Evolutionary conservation across 768 basidiomycete genomes (phyloP), one percentile per base, ranked within the genome.

Genomic region (Termitomyces eurrhizus): DNA sequence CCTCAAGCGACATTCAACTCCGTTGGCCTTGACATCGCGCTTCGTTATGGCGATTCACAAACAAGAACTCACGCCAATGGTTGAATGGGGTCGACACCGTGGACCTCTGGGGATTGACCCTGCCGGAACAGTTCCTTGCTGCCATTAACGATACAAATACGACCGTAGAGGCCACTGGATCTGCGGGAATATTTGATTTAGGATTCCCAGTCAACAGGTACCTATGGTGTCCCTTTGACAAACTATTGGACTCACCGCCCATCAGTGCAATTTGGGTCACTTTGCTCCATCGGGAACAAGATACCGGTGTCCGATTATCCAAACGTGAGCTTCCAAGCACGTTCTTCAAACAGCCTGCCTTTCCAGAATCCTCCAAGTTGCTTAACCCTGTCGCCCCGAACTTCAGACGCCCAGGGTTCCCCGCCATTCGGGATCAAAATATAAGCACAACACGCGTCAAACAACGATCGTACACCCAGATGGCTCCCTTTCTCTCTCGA

Each of bases 131-230:
- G 65, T 83, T 77, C 58, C 83, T 92, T 60, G 87, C 83, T 9
- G 83, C 87, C 8, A 84, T 91, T 56, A 83, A 85, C 65, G 70
- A 80, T 56, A 93, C 90, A 3, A 86, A 90, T 63, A 87, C 88
- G 2, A 84, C 78, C 24, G 77, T 90, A 8, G 65, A 79, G 41
- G 76, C 81, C 44, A 82, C 80, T 1, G 83, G 83, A 1, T 77
- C 83, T 18, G 78, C 82, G 16, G 90, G 89, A 2, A 89, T 92
- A 45, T 79, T 92, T 58, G 90, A 90, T 0, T 75, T 91, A 11
- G 90, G 91, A 0, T 92, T 92, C 63, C 88, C 90, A 3, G 68
- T 82, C 14, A 87, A 87, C 62, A 90, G 89, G 89, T 88, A 8
- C 16, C 51, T 52, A 5, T 16, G 37, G 18, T 57, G 32, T 39